Conservation (phyloP, 257 asterid genomes). For the Fraxinus excelsior region DNA sequence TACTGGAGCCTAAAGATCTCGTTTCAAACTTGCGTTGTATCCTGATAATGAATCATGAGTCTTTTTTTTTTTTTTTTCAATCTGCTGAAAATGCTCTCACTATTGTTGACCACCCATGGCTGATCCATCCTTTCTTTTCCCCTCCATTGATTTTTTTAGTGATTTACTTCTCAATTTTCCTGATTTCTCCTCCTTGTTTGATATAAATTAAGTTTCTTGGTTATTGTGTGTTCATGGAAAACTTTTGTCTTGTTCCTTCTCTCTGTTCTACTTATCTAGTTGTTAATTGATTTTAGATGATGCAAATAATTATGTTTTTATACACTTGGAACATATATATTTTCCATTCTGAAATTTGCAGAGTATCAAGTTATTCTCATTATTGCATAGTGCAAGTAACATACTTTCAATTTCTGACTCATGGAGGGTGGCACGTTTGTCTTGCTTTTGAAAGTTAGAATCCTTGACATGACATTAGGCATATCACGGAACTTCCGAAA, state of each 20-base stretch:
- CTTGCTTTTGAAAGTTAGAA: conserved; percentile 25
- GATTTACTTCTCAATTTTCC: not conserved
- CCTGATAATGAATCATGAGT: conserved; percentile 35
- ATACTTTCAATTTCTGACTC: conserved; percentile 1
- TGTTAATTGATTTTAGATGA: conserved; percentile 4
- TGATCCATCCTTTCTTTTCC: not conserved
- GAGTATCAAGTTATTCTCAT: not conserved
- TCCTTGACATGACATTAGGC: conserved; percentile 64
- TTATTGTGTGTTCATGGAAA: not conserved
- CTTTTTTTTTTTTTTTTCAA: conserved; percentile 8
- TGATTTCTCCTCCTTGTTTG: not conserved
- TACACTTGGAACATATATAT: not conserved
- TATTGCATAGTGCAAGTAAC: not conserved
- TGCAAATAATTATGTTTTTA: not conserved
- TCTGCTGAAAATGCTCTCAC: not conserved
- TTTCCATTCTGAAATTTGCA: not conserved
- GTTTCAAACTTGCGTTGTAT: conserved; percentile 95
- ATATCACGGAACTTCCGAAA: conserved; percentile 86
- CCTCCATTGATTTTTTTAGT: not conserved
- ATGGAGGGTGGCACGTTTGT: not conserved
- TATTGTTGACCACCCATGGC: not conserved
- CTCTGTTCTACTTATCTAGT: not conserved
- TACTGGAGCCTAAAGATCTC: conserved; percentile 93
- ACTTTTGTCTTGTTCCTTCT: not conserved
- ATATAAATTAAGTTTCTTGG: not conserved